Evolutionary conservation across 1,139 yeast genomes (phyloP).

Genomic region (Yamadazyma atlantica): DNA sequence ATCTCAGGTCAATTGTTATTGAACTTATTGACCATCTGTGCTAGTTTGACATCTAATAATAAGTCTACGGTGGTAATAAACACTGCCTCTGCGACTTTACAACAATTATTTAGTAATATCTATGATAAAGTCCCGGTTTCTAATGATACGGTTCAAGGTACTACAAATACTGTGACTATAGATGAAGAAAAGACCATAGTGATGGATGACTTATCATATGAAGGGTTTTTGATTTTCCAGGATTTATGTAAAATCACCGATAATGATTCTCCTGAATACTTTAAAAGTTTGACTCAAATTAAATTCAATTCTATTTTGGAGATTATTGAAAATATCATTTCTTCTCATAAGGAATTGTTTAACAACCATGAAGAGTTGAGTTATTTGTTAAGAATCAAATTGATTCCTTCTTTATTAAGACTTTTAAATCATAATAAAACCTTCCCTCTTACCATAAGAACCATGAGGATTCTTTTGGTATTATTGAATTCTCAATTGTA

Average conservation of each 20-base stretch:
- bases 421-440: conserved; percentile 56
- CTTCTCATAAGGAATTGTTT: conserved; percentile 57
- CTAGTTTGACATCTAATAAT: conserved; percentile 66
- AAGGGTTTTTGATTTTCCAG: conserved; percentile 64
- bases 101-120: conserved; percentile 74
- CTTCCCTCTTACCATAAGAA: conserved; percentile 70
- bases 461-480: conserved; percentile 66
- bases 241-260: conserved; percentile 74
- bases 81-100: conserved; percentile 90
- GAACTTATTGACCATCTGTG: conserved; percentile 65
- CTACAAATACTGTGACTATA: conserved; percentile 3
- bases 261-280: conserved; percentile 53
- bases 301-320: conserved; percentile 76
- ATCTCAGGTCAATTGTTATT: conserved; percentile 59
- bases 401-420: conserved; percentile 73
- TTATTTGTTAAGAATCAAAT: conserved; percentile 59
- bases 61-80: conserved; percentile 80
- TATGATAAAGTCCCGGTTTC: conserved; percentile 56
- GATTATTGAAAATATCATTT: conserved; percentile 66
- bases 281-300: conserved; percentile 45
- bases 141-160: conserved; percentile 4
- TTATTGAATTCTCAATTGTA: conserved; percentile 60
- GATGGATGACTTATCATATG: conserved; percentile 58
- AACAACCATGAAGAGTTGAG: conserved; percentile 62
- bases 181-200: conserved; percentile 10